These are phyloP conservation scores for Cryptococcus sp. DNA, from an alignment of 1,284 basidiomycete genomes.

Conservation along the genomic window DNA sequence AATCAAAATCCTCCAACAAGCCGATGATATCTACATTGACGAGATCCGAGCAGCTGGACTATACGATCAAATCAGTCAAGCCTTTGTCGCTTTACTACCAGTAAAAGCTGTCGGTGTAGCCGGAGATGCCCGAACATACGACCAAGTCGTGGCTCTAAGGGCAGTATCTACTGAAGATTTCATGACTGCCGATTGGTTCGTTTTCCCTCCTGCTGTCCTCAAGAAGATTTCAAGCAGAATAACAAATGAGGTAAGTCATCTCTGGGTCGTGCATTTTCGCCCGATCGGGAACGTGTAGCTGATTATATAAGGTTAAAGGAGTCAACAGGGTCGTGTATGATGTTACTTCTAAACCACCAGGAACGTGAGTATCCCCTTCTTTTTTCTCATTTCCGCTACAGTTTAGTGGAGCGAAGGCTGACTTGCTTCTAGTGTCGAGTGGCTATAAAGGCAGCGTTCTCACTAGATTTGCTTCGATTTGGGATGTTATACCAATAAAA, in stretches of 20 bases:
- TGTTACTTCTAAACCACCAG: slow-evolving; percentile 95
- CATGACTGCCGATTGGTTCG: slow-evolving; percentile 97
- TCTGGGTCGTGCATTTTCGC: not conserved
- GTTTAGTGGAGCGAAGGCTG: not conserved
- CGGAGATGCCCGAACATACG: slow-evolving; percentile 95
- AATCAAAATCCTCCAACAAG: slow-evolving; percentile 89
- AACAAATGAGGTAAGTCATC: slow-evolving; percentile 81
- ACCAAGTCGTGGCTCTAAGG: slow-evolving; percentile 87
- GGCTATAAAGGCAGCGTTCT: slow-evolving; percentile 25
- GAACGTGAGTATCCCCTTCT: slow-evolving; percentile 58
- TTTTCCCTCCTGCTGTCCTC: slow-evolving; percentile 89
- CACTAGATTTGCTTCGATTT: no score
- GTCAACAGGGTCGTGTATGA: slow-evolving; percentile 94
- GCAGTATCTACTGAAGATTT: slow-evolving; percentile 93
- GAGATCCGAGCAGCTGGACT: slow-evolving; percentile 90
- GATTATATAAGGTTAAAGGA: slow-evolving; percentile 51
- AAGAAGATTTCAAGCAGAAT: slow-evolving; percentile 92
- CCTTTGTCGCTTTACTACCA: slow-evolving; percentile 94
- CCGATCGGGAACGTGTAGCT: not conserved
- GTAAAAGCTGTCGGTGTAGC: slow-evolving; percentile 97
- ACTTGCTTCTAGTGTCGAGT: slow-evolving; percentile 32
- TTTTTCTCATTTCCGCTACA: slow-evolving; percentile 12
- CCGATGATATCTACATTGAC: slow-evolving; percentile 95
- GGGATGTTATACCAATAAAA: no score
- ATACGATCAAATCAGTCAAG: slow-evolving; percentile 94